Evolutionary conservation across 257 asterid genomes (phyloP).

Genomic region (Linaria vulgaris): DNA sequence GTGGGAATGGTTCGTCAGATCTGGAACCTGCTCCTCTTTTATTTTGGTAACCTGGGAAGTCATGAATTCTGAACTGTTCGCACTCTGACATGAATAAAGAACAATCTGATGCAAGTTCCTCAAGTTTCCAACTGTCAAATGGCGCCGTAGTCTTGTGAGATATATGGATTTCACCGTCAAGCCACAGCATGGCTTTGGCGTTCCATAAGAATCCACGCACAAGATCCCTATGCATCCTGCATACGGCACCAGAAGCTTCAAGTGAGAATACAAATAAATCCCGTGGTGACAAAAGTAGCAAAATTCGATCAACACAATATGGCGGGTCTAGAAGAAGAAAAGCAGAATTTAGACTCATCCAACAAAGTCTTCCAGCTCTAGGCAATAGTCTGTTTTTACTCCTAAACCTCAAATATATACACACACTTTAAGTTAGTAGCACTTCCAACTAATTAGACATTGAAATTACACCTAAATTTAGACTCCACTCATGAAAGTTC

Average conservation of each 20-base stretch:
- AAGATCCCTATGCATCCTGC: constrained; percentile 53
- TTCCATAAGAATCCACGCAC: constrained; percentile 44
- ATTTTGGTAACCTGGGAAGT: constrained; percentile 53
- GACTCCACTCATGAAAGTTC: too few relatives aligned
- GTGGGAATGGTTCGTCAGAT: constrained; percentile 41
- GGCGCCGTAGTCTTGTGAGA: constrained; percentile 49
- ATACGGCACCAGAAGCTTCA: background rate
- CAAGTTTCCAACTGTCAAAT: constrained; percentile 44
- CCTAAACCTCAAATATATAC: too few relatives aligned
- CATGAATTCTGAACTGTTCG: constrained; percentile 39
- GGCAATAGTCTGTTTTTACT: too few relatives aligned
- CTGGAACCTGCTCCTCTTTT: constrained; percentile 59
- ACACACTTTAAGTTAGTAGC: too few relatives aligned
- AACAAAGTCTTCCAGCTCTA: too few relatives aligned
- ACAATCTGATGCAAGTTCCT: constrained; percentile 35
- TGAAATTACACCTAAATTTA: too few relatives aligned
- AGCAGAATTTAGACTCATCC: background rate
- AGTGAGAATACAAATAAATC: background rate
- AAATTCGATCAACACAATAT: background rate
- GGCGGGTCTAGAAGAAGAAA: too few relatives aligned
- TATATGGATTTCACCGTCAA: constrained; percentile 52
- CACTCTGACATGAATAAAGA: constrained; percentile 27
- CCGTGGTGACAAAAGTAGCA: background rate
- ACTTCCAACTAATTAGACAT: too few relatives aligned
- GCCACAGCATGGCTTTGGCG: constrained; percentile 41